These are phyloP conservation scores for Juncus inflexus DNA, from an alignment of 176 grass and related monocot species.

Conservation along the genomic window DNA sequence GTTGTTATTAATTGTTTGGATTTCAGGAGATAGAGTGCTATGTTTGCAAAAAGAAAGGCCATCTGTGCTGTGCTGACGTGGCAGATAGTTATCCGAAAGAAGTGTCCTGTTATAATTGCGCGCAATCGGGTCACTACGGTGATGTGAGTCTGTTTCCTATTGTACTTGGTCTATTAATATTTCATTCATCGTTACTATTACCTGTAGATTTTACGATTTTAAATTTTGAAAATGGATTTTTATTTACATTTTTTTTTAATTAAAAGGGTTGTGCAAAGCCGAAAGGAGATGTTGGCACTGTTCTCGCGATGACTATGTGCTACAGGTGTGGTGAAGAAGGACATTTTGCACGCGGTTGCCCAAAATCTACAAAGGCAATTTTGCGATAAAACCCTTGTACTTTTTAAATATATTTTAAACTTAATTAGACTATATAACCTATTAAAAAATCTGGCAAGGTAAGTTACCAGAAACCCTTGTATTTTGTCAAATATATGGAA, in stretches of 20 bases:
- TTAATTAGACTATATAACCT: too few species aligned
- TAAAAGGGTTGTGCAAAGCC: constrained; percentile 87
- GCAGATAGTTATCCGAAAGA: constrained; percentile 46
- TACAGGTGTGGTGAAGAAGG: constrained; percentile 71
- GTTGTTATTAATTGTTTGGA: too few species aligned
- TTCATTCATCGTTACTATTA: constrained; percentile 21
- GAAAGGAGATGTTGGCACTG: constrained; percentile 37
- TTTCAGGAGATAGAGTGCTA: constrained; percentile 90
- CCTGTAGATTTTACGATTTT: constrained; percentile 18
- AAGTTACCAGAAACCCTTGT: too few species aligned
- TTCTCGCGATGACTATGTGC: constrained; percentile 37
- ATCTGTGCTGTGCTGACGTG: constrained; percentile 77
- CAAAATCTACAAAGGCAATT: constrained; percentile 48
- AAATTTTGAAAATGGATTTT: not conserved
- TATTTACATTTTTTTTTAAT: constrained; percentile 27
- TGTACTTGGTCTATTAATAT: not conserved
- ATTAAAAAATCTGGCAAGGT: not conserved
- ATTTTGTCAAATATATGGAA: not conserved
- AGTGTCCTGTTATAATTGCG: constrained; percentile 91
- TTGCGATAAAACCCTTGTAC: constrained; percentile 1
- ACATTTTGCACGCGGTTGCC: constrained; percentile 79
- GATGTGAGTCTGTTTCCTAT: constrained; percentile 43
- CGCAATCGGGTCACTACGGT: constrained; percentile 76
- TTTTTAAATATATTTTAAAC: not conserved
- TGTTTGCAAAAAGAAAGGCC: constrained; percentile 69